These are phyloP conservation scores for Euphrasia confusa DNA, from an alignment of 257 asterid genomes.

Conservation along the genomic window DNA sequence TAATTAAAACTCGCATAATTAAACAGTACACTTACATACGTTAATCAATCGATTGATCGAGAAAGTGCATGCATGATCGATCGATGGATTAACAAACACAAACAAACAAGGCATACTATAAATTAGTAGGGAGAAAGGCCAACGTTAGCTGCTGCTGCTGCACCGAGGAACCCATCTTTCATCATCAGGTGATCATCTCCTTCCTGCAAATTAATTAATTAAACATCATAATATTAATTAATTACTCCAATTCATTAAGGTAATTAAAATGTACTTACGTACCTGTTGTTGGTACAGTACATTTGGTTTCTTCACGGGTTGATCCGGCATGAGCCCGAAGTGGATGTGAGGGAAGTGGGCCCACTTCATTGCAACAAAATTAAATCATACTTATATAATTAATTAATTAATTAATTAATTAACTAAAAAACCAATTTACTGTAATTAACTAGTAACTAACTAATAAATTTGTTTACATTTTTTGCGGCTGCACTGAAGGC, in stretches of 20 bases:
- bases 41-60: too few species aligned
- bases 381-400: too few species aligned
- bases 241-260: neutral
- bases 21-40: too few species aligned
- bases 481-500: slow-evolving; percentile 99
- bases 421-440: neutral
- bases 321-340: slow-evolving; percentile 99
- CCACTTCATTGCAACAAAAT: slow-evolving; percentile 55
- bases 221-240: too few species aligned
- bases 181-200: slow-evolving; percentile 74
- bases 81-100: too few species aligned
- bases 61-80: too few species aligned
- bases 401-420: too few species aligned
- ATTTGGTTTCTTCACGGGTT: slow-evolving; percentile 96
- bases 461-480: slow-evolving; percentile 41
- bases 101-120: too few species aligned
- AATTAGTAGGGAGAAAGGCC: slow-evolving; percentile 71
- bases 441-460: too few species aligned
- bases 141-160: slow-evolving; percentile 45
- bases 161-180: slow-evolving; percentile 86
- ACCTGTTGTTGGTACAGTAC: slow-evolving; percentile 78
- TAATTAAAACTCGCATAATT: too few species aligned
- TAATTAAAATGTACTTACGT: neutral
- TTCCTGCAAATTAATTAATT: slow-evolving; percentile 43
- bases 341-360: slow-evolving; percentile 99